Evolutionary conservation across 2,329 filamentous ascomycete species (phyloP), one percentile per base, ranked within the genome.

Genomic region (Teratosphaeria nubilosa): DNA sequence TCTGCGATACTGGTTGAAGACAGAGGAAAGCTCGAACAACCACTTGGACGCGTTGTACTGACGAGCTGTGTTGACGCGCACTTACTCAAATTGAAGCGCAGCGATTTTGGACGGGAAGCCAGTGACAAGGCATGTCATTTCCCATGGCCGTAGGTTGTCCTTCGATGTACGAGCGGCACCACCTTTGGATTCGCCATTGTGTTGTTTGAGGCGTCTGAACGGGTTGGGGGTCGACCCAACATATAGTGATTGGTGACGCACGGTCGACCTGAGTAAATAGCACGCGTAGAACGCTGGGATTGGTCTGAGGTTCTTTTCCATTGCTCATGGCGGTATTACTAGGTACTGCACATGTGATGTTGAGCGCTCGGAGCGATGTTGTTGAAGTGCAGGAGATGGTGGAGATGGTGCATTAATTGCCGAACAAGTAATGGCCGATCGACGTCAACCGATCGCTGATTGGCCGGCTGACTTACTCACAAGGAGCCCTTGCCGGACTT

Each of bases 141-240:
- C 88, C 91, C 94, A 97, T 0, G 94, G 94, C 50, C 90, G 82
- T 61, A 91, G 74, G 3, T 74, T 84, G 53, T 77, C 74, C 56
- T 82, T 80, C 11, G 86, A 82, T 0, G 94, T 99, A 53, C 86
- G 82, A 31, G 79, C 83, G 31, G 94, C 94, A 37, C 94, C 94
- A 55, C 94, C 94, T 69, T 84, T 87, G 32, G 80, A 80, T 54
- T 85, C 77, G 56, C 94, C 94, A 80, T 99, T 99, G 75, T 99
- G 94, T 72, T 97, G 94, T 61, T 84, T 85, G 25, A 97, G 79
- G 14, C 94, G 87, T 59, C 92, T 82, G 1, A 85, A 84, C 50
- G 94, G 92, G 69, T 96, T 85, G 0, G 91, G 91, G 0, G 94
- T 97, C 51, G 90, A 95, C 56, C 94, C 94, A 57, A 97, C 87